Evolutionary conservation across 1,284 basidiomycete genomes (phyloP).

Genomic region (Ceratobasidium sp.): DNA sequence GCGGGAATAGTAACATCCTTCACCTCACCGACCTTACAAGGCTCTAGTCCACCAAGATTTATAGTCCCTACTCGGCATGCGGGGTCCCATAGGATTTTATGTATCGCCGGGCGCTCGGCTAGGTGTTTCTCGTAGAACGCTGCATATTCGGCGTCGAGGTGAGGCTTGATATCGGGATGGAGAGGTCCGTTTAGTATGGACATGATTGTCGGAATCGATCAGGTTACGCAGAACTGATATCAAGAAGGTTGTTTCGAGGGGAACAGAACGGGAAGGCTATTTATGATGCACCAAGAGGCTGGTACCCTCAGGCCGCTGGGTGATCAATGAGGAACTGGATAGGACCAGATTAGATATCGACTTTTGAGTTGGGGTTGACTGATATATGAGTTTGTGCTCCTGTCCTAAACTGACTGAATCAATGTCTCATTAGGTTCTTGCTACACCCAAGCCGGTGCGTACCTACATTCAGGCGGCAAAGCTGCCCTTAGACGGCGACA

Average conservation of each 20-base stretch:
- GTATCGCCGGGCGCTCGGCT: constrained; percentile 27
- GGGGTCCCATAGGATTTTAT: constrained; percentile 40
- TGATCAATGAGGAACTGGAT: no score
- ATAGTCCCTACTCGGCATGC: constrained; percentile 32
- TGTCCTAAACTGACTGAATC: no score
- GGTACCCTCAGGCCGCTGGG: no score
- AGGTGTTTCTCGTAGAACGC: constrained; percentile 68
- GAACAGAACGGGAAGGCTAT: neutral
- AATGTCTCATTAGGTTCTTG: constrained; percentile 59
- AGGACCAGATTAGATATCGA: no score
- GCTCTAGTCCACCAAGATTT: constrained; percentile 38
- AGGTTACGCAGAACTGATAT: no score
- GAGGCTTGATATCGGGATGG: constrained; percentile 68
- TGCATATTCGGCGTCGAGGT: constrained; percentile 73
- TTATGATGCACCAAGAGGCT: no score
- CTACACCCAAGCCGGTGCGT: constrained; percentile 77
- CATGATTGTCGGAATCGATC: constrained; percentile 7
- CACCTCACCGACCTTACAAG: constrained; percentile 29
- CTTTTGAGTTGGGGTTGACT: no score
- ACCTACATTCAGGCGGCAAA: constrained; percentile 84
- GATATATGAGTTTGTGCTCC: no score
- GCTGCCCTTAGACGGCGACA: constrained; percentile 79
- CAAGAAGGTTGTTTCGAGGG: neutral
- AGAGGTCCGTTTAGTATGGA: constrained; percentile 62
- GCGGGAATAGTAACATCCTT: constrained; percentile 6